phyloP scores from a whole-genome alignment of 2,329 filamentous ascomycete genomes.

The Pezicula rhizophila region DNA sequence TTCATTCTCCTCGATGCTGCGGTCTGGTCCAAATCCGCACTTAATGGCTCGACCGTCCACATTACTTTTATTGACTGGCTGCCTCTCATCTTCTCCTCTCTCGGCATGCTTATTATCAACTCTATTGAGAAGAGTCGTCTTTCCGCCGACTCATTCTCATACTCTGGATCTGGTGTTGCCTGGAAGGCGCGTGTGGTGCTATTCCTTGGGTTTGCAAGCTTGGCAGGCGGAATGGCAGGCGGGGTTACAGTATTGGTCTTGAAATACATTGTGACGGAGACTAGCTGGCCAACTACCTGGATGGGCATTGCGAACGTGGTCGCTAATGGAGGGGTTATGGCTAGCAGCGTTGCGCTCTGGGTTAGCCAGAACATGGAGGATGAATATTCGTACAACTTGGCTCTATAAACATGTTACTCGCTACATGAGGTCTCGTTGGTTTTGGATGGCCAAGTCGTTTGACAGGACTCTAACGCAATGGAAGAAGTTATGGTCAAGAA shows the following conservation, averaged over 20 bases:
- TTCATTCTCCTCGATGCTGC: constrained; percentile 63
- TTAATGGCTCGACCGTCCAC: constrained; percentile 51
- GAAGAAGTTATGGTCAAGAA: neutral
- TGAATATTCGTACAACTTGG: constrained; percentile 63
- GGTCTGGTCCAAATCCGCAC: constrained; percentile 57
- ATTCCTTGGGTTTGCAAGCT: constrained; percentile 59
- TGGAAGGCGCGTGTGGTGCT: constrained; percentile 65
- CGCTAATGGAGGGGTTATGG: constrained; percentile 57
- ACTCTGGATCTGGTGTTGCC: constrained; percentile 56
- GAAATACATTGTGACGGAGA: constrained; percentile 53
- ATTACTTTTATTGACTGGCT: constrained; percentile 66
- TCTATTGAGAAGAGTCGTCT: constrained; percentile 61
- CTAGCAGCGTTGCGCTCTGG: constrained; percentile 59
- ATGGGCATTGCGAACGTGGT: constrained; percentile 65
- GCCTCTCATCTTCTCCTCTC: constrained; percentile 58
- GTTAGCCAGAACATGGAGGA: constrained; percentile 69
- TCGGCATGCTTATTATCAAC: constrained; percentile 69
- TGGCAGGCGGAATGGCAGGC: constrained; percentile 63
- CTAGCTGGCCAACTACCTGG: constrained; percentile 52
- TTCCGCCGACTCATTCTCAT: constrained; percentile 56
- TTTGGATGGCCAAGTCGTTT: neutral
- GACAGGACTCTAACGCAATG: neutral
- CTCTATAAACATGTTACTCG: constrained; percentile 35
- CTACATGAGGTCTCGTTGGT: neutral
- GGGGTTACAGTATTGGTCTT: constrained; percentile 64